Evolutionary conservation across 2,329 filamentous ascomycete genomes (phyloP).

Genomic region (Lachnellula hyalina): DNA sequence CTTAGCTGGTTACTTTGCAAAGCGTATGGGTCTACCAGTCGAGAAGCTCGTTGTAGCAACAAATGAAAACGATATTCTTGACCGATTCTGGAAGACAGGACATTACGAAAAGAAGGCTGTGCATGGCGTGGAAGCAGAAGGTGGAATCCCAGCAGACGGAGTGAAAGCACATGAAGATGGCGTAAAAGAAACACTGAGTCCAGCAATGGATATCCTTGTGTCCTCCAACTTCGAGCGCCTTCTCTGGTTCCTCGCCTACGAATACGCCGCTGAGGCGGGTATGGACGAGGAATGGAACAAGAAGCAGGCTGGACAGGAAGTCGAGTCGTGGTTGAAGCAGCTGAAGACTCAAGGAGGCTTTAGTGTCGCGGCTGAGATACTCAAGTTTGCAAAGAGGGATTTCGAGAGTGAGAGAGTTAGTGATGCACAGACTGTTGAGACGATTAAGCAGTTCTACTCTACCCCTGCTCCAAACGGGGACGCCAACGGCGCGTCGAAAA

Average conservation of each 20-base stretch:
- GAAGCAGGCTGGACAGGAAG: slow-evolving; percentile 68
- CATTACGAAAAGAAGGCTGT: slow-evolving; percentile 80
- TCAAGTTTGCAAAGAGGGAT: slow-evolving; percentile 63
- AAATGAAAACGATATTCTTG: slow-evolving; percentile 95
- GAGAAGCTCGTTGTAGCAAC: slow-evolving; percentile 90
- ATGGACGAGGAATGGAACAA: slow-evolving; percentile 63
- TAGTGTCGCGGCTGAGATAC: slow-evolving; percentile 67
- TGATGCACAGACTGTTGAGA: slow-evolving; percentile 62
- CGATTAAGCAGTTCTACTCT: slow-evolving; percentile 53
- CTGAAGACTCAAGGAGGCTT: slow-evolving; percentile 82
- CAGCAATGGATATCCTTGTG: slow-evolving; percentile 97
- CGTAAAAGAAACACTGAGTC: slow-evolving; percentile 86
- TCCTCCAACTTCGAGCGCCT: slow-evolving; percentile 95
- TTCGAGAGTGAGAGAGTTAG: slow-evolving; percentile 77
- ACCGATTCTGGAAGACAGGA: slow-evolving; percentile 90
- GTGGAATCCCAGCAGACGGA: slow-evolving; percentile 49
- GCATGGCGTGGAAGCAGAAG: slow-evolving; percentile 50
- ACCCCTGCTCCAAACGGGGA: slow-evolving; percentile 32
- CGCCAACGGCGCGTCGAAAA: slow-evolving; percentile 28
- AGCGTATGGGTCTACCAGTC: slow-evolving; percentile 79
- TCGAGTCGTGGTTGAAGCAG: slow-evolving; percentile 70
- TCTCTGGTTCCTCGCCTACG: slow-evolving; percentile 85
- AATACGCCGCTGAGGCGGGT: slow-evolving; percentile 53
- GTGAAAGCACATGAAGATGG: slow-evolving; percentile 61
- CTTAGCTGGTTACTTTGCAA: slow-evolving; percentile 87